Evolutionary conservation across 441 rosid species (phyloP).

Genomic region (Pelargonium cotyledonis): DNA sequence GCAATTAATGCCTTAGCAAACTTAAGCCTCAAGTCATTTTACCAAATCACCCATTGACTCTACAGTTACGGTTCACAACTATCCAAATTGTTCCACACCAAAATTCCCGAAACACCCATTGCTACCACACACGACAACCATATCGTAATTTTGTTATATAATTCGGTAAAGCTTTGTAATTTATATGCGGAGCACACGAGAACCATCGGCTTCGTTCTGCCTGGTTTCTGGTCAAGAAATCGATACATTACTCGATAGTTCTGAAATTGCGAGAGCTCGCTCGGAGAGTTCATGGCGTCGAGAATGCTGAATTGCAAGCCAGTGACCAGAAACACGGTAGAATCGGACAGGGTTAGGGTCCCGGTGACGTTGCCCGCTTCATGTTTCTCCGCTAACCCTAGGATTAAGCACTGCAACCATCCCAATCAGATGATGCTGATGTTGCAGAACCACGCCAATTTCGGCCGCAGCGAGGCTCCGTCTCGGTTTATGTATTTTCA

Average conservation of each 20-base stretch:
- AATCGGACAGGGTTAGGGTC: neutral
- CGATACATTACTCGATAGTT: neutral
- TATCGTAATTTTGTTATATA: too few relatives aligned
- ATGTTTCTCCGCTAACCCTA: neutral
- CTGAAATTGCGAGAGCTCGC: neutral
- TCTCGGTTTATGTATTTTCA: constrained; percentile 33
- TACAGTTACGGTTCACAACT: too few relatives aligned
- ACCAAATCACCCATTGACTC: neutral
- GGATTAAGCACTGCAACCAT: neutral
- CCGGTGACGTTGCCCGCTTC: neutral
- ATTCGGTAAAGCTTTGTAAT: too few relatives aligned
- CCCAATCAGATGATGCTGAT: neutral
- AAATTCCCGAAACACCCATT: too few relatives aligned
- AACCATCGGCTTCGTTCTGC: neutral
- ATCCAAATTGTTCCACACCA: too few relatives aligned
- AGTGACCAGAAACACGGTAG: neutral
- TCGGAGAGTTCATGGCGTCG: neutral
- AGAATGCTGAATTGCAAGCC: neutral
- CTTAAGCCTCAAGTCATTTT: neutral
- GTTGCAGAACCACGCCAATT: constrained; percentile 22
- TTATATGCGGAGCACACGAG: too few relatives aligned
- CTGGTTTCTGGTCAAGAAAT: neutral
- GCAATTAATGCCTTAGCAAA: neutral
- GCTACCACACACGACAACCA: too few relatives aligned
- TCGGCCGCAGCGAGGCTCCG: constrained; percentile 27